Conservation (phyloP, 306 rosid species). For the Lagenaria siceraria region DNA sequence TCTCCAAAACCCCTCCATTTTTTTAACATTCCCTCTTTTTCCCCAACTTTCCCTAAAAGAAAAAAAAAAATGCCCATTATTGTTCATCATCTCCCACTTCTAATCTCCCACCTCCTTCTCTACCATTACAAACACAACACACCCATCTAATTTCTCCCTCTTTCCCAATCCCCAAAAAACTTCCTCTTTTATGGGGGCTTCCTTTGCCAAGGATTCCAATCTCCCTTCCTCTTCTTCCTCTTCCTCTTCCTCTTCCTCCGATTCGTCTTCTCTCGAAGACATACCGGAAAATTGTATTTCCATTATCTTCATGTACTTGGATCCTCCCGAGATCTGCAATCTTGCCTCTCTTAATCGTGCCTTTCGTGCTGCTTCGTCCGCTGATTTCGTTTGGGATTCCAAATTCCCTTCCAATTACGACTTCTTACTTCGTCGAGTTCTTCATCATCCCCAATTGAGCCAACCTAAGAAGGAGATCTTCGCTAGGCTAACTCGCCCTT, state of each 20-base stretch:
- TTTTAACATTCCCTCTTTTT: slow-evolving; percentile 2
- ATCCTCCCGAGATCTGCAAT: slow-evolving; percentile 65
- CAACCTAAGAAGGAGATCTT: slow-evolving; percentile 33
- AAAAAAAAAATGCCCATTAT: neutral
- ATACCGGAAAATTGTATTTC: slow-evolving; percentile 63
- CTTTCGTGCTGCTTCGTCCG: slow-evolving; percentile 52
- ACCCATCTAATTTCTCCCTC: neutral
- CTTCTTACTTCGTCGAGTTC: slow-evolving; percentile 25
- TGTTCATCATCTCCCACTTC: neutral
- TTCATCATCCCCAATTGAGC: too few relatives aligned
- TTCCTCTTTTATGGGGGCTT: slow-evolving; percentile 25
- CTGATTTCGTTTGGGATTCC: slow-evolving; percentile 66
- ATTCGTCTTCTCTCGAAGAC: slow-evolving; percentile 32
- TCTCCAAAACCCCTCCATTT: neutral
- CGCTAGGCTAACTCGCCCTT: slow-evolving; percentile 35
- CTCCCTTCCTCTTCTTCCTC: neutral
- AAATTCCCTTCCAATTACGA: slow-evolving; percentile 45
- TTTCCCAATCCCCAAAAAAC: too few relatives aligned
- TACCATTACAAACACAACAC: neutral
- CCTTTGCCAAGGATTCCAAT: neutral
- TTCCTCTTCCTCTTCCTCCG: neutral
- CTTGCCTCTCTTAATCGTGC: slow-evolving; percentile 37
- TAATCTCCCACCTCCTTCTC: neutral
- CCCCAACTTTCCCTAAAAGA: neutral
- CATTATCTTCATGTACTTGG: slow-evolving; percentile 32